These are phyloP conservation scores for Didymellaceae sp. DNA, from an alignment of 2,329 filamentous ascomycete species.

Conservation along the genomic window DNA sequence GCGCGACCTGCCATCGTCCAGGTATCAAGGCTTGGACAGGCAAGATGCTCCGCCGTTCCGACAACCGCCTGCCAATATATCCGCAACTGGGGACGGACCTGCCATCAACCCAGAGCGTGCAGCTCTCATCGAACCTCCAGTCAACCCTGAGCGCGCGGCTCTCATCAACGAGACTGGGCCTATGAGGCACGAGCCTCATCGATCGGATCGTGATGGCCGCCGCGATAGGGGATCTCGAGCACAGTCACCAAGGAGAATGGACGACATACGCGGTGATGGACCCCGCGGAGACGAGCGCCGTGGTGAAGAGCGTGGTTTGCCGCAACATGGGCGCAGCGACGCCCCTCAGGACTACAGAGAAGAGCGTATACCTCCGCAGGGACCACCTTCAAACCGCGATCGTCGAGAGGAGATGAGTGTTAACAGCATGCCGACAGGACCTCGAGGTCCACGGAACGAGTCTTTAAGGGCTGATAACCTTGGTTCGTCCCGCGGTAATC, in stretches of 20 bases:
- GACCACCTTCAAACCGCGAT: constrained; percentile 46
- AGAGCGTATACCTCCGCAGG: constrained; percentile 36
- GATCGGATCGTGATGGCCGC: constrained; percentile 38
- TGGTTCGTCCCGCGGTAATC: constrained; percentile 31
- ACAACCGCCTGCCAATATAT: constrained; percentile 18
- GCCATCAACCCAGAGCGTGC: constrained; percentile 54
- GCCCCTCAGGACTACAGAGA: constrained; percentile 39
- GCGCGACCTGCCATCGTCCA: constrained; percentile 31
- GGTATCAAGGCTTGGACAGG: constrained; percentile 34
- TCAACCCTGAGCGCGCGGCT: constrained; percentile 54
- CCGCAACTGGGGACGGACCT: constrained; percentile 27
- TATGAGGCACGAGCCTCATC: constrained; percentile 35
- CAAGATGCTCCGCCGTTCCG: constrained; percentile 27
- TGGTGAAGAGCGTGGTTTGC: constrained; percentile 31
- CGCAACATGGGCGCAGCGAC: constrained; percentile 37
- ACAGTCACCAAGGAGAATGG: constrained; percentile 38
- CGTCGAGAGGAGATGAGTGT: constrained; percentile 42
- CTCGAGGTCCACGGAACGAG: constrained; percentile 54
- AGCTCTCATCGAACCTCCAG: constrained; percentile 46
- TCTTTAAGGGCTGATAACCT: constrained; percentile 11
- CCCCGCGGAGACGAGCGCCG: constrained; percentile 33
- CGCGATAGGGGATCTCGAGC: constrained; percentile 39
- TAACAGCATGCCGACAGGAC: constrained; percentile 58
- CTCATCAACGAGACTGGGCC: constrained; percentile 47
- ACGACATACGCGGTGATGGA: constrained; percentile 33